Percentiles rank a stretch among this genome's conserved stretches.
Evolutionary conservation across 768 basidiomycete genomes (phyloP).

Genomic region (Rhizopogon sp.): DNA sequence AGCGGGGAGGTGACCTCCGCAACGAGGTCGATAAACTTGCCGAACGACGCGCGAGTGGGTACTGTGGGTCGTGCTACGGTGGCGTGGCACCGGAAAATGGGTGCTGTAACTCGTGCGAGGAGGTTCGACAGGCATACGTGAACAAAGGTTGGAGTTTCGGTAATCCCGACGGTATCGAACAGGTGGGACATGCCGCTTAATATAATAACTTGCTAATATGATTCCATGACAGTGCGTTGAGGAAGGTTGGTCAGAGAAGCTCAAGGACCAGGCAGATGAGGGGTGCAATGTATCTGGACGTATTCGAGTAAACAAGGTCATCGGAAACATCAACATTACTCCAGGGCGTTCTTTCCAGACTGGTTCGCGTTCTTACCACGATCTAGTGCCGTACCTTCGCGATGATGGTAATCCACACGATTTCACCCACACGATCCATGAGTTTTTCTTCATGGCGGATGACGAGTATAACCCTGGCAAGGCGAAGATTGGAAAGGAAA

Average conservation of each 20-base stretch:
- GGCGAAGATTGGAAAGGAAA: conserved; percentile 50
- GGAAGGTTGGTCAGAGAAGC: conserved; percentile 93
- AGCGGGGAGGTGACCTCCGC: conserved; percentile 57
- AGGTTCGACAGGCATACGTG: conserved; percentile 86
- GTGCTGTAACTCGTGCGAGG: conserved; percentile 96
- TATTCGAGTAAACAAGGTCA: conserved; percentile 94
- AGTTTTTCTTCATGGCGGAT: conserved; percentile 73
- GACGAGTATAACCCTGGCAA: conserved; percentile 76
- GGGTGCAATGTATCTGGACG: conserved; percentile 93
- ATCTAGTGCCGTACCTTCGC: conserved; percentile 91
- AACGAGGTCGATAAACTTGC: conserved; percentile 86
- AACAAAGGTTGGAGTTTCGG: conserved; percentile 94
- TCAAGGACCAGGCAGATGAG: conserved; percentile 87
- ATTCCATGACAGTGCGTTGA: conserved; percentile 62
- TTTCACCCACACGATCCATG: conserved; percentile 85
- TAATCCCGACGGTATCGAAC: conserved; percentile 87
- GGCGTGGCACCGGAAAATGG: conserved; percentile 69
- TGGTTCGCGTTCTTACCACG: conserved; percentile 71
- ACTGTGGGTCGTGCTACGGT: conserved; percentile 97
- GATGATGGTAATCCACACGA: conserved; percentile 88
- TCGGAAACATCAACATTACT: conserved; percentile 92
- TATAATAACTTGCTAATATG: background rate
- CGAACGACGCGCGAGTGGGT: conserved; percentile 51
- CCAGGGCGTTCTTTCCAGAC: conserved; percentile 95
- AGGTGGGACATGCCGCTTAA: conserved; percentile 48